Evolutionary conservation across 495 filamentous ascomycete genomes (phyloP), one percentile per base, ranked within the genome.

Genomic region (Jackrogersella multiformis): DNA sequence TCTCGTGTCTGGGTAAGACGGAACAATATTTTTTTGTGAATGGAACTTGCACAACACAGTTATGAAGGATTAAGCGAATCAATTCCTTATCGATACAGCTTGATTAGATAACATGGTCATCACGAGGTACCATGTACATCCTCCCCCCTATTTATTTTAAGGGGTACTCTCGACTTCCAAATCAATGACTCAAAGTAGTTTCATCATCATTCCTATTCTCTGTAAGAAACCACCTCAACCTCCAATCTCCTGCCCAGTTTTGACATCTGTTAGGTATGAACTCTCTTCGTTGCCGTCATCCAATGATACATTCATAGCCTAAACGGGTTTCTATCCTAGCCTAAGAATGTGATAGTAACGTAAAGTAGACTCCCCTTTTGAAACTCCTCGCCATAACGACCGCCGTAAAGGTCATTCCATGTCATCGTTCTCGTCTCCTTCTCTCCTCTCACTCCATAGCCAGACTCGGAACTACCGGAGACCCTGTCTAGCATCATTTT

Each of bases 61-160:
- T 66, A 66, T 56, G 36, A 68, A 62, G 41, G 30, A 46, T 57
- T 68, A 61, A 68, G 64, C 64, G 64, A 68, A 38, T 30, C 34
- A 10, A n/a, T 35, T 48, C 0, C 21, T 61, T 67, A 67, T 67
- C 64, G 64, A 67, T 67, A 67, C 28, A 0, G 1, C 3, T 4
- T 2, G 28, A 53, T 59, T 59, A 59, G 45, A 38, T 45, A 55
- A 63, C 12, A 1, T n/a, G 6, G 34, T n/a, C 4, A 36, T 2
- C 12, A 36, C 34, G 2, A 36, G 34, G 12, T 26, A 46, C 42
- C 7, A 23, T 23, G 16, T 46, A 26, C 18, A 1, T 24, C 5
- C 42, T 15, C 18, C 21, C 42, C 42, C 42, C 21, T 46, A 46
- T 46, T 46, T 20, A 44, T 44, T 42, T 2, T n/a, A 3, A 39